Evolutionary conservation across 2,329 filamentous ascomycete genomes (phyloP), one percentile per base, ranked within the genome.

Genomic region (Diaporthe australafricana): DNA sequence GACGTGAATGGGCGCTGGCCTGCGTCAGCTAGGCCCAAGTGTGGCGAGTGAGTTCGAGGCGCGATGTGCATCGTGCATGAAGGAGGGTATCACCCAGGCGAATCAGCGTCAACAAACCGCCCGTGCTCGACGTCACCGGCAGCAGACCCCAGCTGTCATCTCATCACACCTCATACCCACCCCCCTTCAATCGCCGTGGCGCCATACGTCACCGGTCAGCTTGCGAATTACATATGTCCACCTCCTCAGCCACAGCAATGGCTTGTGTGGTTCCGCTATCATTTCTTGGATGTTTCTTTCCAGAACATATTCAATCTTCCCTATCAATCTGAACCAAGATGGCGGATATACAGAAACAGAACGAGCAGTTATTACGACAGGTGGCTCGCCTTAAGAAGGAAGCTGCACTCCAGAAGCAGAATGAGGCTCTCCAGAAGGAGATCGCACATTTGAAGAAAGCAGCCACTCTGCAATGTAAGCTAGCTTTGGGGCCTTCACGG

Each of bases 361-460:
- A 69, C 14, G 45, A 55, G 30, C 40, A 62, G 11, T 48, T 73
- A 17, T 32, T 53, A 35, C 66, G 70, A 11, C 65, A 73, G 72
- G 40, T 73, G 6, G 70, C 62, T 47, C 72, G 68, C 22, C 70
- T 73, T 17, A 71, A 72, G 45, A 70, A 67, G 27, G 63, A 70
- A 42, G 65, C 70, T 20, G 22, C 55, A 42, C 32, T 69, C 16
- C 53, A 60, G 30, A 60, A 60, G 56, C 67, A 69, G 14, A 69
- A 69, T 11, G 45, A 48, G 4, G 70, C 70, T 12, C 70, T 73
- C 5, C 30, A 69, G 27, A 63, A 63, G 30, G 70, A 73, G 52
- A 63, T 73, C 17, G 72, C 68, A 16, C 66, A 55, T 5, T 66
- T 73, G 7, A 71, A 73, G 70, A 72, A 70, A 40, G 67, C 55